phyloP scores from a whole-genome alignment of 208 protist genomes.

The Angomonas ambiguus region DNA sequence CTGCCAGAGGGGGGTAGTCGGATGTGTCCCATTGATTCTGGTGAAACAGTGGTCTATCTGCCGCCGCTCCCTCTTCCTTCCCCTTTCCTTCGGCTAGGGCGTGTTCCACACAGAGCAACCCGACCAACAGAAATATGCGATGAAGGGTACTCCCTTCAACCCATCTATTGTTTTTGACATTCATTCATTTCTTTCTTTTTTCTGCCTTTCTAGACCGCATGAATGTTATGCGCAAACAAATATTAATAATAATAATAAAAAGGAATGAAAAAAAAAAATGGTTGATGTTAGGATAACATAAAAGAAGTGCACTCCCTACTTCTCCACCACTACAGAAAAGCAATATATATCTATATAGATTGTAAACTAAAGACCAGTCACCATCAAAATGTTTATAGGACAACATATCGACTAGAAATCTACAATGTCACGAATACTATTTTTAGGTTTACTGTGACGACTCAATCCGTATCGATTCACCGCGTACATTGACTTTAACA shows the following conservation, averaged over 20 bases:
- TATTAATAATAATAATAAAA: conserved; percentile 4
- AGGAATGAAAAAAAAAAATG: conserved; percentile 5
- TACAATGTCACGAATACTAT: background rate
- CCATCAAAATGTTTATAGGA: too few relatives aligned
- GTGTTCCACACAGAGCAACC: background rate
- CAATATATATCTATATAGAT: background rate
- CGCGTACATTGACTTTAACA: conserved; percentile 39
- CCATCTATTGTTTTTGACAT: background rate
- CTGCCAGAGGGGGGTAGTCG: background rate
- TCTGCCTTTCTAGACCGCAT: background rate
- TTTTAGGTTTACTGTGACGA: background rate
- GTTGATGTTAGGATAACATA: conserved; percentile 6
- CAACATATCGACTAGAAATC: background rate
- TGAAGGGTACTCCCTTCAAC: background rate
- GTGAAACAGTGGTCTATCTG: background rate
- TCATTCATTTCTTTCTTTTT: background rate
- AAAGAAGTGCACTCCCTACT: conserved; percentile 2
- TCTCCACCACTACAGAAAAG: background rate
- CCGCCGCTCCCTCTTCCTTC: background rate
- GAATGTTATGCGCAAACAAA: background rate
- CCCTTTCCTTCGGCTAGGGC: background rate
- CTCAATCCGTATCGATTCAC: conserved; percentile 36
- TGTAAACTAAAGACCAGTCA: background rate
- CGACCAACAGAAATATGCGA: background rate
- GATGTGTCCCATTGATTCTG: background rate